These are phyloP conservation scores for Gnetum montanum DNA, from an alignment of 75 land plant species.

Conservation along the genomic window DNA sequence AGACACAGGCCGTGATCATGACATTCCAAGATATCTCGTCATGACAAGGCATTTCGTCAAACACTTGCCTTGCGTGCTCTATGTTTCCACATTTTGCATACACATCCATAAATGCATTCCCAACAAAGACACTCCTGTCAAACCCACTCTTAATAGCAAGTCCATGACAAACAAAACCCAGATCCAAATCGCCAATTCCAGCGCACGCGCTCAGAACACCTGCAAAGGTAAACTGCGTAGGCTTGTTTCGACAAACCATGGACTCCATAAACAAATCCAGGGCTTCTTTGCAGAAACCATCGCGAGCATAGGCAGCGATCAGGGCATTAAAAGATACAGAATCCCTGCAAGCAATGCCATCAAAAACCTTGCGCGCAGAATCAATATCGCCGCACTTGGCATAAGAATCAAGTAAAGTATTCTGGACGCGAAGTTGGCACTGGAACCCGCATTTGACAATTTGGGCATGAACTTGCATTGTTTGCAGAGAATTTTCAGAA, in stretches of 20 bases:
- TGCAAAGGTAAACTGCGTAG: constrained; percentile 51
- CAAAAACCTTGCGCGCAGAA: constrained; percentile 23
- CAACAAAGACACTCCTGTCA: constrained; percentile 35
- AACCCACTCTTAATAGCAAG: constrained; percentile 19
- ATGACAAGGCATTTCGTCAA: constrained; percentile 34
- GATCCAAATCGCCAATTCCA: constrained; percentile 13
- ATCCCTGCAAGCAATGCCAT: constrained; percentile 22
- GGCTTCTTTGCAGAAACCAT: constrained; percentile 25
- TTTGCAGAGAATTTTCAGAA: neutral
- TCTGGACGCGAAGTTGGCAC: constrained; percentile 14
- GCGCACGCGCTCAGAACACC: constrained; percentile 35
- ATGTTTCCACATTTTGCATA: constrained; percentile 44
- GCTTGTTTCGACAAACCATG: constrained; percentile 22
- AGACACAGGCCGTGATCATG: constrained; percentile 30
- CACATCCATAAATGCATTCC: constrained; percentile 44
- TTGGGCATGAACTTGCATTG: constrained; percentile 30
- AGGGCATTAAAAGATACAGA: constrained; percentile 38
- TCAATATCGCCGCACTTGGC: constrained; percentile 26
- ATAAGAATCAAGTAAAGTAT: constrained; percentile 46
- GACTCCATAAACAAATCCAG: constrained; percentile 30
- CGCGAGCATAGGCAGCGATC: constrained; percentile 32
- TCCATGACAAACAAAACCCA: constrained; percentile 39
- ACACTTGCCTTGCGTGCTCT: constrained; percentile 25
- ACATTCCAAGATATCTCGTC: constrained; percentile 58
- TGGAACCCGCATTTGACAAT: constrained; percentile 30